A percentile compares a stretch with the other conserved stretches of the same genome.
phyloP scores from a whole-genome alignment of 2,329 filamentous ascomycete genomes.

The Sarocladium kiliense region DNA sequence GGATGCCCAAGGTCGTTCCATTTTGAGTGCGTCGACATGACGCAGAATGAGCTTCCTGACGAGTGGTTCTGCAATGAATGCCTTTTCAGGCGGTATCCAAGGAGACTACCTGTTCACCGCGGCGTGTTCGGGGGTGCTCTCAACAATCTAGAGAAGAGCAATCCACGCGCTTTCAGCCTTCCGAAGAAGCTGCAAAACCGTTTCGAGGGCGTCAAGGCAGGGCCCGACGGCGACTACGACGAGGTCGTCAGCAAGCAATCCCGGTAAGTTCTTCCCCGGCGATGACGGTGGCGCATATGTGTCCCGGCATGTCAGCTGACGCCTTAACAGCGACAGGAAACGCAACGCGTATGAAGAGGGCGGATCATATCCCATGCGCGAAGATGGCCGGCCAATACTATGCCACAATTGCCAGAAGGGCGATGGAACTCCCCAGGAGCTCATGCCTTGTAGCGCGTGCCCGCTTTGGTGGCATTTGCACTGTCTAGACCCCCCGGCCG shows the following conservation, averaged over 20 bases:
- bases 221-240: constrained; percentile 74
- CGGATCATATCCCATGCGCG: constrained; percentile 63
- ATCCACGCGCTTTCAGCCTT: constrained; percentile 67
- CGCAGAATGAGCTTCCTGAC: constrained; percentile 62
- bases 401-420: constrained; percentile 72
- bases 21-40: constrained; percentile 81
- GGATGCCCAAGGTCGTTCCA: constrained; percentile 88
- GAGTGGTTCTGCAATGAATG: constrained; percentile 85
- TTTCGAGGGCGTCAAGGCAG: constrained; percentile 76
- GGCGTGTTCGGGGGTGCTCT: constrained; percentile 61
- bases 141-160: constrained; percentile 59
- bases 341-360: constrained; percentile 54
- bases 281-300: neutral
- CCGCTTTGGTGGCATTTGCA: constrained; percentile 84
- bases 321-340: constrained; percentile 31
- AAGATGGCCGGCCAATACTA: constrained; percentile 71
- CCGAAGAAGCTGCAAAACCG: constrained; percentile 66
- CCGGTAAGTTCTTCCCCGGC: constrained; percentile 48
- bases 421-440: constrained; percentile 56
- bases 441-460: constrained; percentile 84
- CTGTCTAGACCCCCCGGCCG: constrained; percentile 79
- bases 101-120: constrained; percentile 39
- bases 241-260: constrained; percentile 51
- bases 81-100: constrained; percentile 43
- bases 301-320: constrained; percentile 22